Base-by-base conservation (phyloP, 2,329 filamentous ascomycete genomes). In the Conoideocrella luteorostrata region DNA sequence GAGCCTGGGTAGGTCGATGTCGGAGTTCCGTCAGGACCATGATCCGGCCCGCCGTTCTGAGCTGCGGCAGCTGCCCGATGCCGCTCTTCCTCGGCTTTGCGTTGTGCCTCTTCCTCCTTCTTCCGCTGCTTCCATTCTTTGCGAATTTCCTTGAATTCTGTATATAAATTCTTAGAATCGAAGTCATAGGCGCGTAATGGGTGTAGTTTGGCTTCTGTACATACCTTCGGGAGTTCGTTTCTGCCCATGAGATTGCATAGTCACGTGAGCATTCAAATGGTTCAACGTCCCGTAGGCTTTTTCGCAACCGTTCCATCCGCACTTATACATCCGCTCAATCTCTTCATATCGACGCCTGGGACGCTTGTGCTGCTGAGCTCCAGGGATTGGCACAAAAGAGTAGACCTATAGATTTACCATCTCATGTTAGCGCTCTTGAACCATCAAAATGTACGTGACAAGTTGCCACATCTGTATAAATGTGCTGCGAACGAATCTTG, bases 311-410 rank as follows among this genome's bases (percentile, higher is more conserved):
- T 96, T 91, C 88, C 89, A 97, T 21, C 91, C 93, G 61, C 93
- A 98, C 68, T 97, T 97, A 74, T 98, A 97, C 93, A 98, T 97
- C 61, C 93, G 84, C 71, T 98, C 93, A 56, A 98, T 98, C 64
- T 98, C 93, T 67, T 98, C 93, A 58, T 96, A 98, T 43, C 93
- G 81, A 57, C 93, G 77, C 51, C 93, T 80, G 11, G 93, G 93
- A 46, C 93, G 82, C 72, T 98, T 98, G 65, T 97, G 91, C 63
- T 98, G 93, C 62, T 96, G 90, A 11, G 91, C 88, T 51, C 93
- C 93, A 2, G 93, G 93, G 57, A 97, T 97, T 0, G 93, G 91
- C 24, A 97, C 93, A 60, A 98, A 97, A 0, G 90, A 96, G 64
- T 97, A 97, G 32, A 98, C 91, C 77, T 96, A 77, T n/a, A n/a